Conservation (phyloP, 2,329 filamentous ascomycete genomes). For the Aspergillus amoenus region DNA sequence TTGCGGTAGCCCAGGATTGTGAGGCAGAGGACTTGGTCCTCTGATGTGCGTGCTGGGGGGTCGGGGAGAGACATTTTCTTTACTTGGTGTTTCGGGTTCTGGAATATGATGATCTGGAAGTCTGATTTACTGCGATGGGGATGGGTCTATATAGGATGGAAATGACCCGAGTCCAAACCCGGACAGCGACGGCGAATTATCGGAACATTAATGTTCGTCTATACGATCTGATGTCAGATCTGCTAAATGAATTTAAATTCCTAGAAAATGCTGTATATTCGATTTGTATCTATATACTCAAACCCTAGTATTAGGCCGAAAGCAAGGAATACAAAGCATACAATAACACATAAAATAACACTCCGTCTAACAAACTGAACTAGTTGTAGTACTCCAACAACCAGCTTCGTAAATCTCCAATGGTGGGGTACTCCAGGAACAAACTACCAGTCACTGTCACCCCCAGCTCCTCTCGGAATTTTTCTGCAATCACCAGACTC, state of each 20-base stretch:
- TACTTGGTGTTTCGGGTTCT: not conserved
- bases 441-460: slow-evolving; percentile 26
- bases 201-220: not conserved
- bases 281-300: not conserved
- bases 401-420: slow-evolving; percentile 20
- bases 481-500: slow-evolving; percentile 34
- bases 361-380: not conserved
- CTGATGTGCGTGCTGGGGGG: not conserved
- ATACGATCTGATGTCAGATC: not conserved
- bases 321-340: too few species aligned
- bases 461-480: slow-evolving; percentile 31
- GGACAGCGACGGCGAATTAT: not conserved
- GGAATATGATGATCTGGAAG: not conserved
- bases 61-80: slow-evolving; percentile 4
- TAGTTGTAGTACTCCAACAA: slow-evolving; percentile 17
- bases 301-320: not conserved
- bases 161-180: slow-evolving; percentile 6
- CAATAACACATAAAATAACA: not conserved
- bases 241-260: too few species aligned
- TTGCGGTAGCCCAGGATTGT: slow-evolving; percentile 52
- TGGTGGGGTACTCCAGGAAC: slow-evolving; percentile 23
- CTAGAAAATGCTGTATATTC: not conserved
- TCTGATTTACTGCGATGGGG: not conserved
- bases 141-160: not conserved
- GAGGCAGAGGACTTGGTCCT: slow-evolving; percentile 38